phyloP scores from a whole-genome alignment of 805 yeast genomes.

The Tetrapisispora pingtungensis region DNA sequence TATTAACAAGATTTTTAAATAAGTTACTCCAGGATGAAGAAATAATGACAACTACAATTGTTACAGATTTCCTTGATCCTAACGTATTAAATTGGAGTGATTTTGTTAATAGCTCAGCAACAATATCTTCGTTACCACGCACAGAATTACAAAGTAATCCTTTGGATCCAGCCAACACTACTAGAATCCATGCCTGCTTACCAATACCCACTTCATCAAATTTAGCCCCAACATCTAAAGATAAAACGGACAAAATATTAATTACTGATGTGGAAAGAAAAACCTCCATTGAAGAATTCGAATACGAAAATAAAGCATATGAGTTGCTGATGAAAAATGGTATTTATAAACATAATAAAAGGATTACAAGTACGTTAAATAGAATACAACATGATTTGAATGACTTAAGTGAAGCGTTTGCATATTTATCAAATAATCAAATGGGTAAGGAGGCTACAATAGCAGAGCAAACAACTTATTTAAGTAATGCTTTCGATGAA shows the following conservation, averaged over 20 bases:
- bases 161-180: constrained; percentile 28
- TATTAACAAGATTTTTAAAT: constrained; percentile 27
- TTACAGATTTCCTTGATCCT: constrained; percentile 27
- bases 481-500: constrained; percentile 23
- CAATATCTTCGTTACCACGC: constrained; percentile 26
- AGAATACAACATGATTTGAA: constrained; percentile 18
- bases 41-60: constrained; percentile 24
- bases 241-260: background rate
- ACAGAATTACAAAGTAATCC: constrained; percentile 29
- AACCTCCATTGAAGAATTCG: constrained; percentile 20
- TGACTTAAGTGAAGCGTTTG: constrained; percentile 21
- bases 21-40: constrained; percentile 21
- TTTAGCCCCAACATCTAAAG: background rate
- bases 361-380: constrained; percentile 20
- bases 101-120: constrained; percentile 26
- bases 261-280: constrained; percentile 2
- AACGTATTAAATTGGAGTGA: constrained; percentile 28
- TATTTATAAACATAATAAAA: constrained; percentile 22
- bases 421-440: constrained; percentile 18
- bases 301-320: constrained; percentile 23
- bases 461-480: constrained; percentile 20
- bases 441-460: constrained; percentile 17
- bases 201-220: constrained; percentile 23
- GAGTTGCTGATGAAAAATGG: constrained; percentile 20
- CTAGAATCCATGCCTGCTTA: constrained; percentile 25